Base-by-base conservation (phyloP, 768 basidiomycete genomes). In the Boletus subcaerulescens region DNA sequence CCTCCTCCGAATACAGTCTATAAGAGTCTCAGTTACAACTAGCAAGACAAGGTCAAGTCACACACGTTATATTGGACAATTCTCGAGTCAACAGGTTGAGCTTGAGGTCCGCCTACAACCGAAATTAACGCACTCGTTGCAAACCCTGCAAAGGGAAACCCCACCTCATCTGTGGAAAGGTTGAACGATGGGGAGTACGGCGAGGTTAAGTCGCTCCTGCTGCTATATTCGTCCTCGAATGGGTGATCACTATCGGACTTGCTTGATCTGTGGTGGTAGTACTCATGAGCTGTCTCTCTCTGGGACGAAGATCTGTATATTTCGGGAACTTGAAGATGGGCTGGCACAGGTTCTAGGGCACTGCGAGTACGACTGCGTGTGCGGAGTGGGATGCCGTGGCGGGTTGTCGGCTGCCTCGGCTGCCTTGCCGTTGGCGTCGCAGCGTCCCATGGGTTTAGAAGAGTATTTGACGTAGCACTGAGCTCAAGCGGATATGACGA, bases 1-100 rank as follows among this genome's bases (percentile, higher is more conserved):
- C 80, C 62, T 87, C 86, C 52, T 85, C 84, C 15, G 83, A 80
- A 45, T 81, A 74, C 29, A 89, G 72, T 41, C 87, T 89, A 59
- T 10, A 50, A 35, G 36, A 20, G 18, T 47, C 46, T 67, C 48
- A 58, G 56, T 60, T 44, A 55, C 50, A n/a, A 14, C 39, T 18
- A 35, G 48, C 14, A 31, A 22, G 45, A 45, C 17, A 41, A 52
- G 15, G 15, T 24, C 44, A 54, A 56, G 55, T 50, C 43, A 65
- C 79, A 44, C 63, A 80, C 78, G 74, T 73, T 59, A 75, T 60
- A 52, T 69, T 68, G 29, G 73, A 74, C 22, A 74, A 52, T 52
- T 74, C 72, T 33, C 61, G 63, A 7, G 70, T 71, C 53, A 75
- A 33, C 20, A 70, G 52, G 38, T 72, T 68, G 18, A 70, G 50